Conservation (phyloP, 2,329 filamentous ascomycete genomes). For the Microdochium trichocladiopsis region DNA sequence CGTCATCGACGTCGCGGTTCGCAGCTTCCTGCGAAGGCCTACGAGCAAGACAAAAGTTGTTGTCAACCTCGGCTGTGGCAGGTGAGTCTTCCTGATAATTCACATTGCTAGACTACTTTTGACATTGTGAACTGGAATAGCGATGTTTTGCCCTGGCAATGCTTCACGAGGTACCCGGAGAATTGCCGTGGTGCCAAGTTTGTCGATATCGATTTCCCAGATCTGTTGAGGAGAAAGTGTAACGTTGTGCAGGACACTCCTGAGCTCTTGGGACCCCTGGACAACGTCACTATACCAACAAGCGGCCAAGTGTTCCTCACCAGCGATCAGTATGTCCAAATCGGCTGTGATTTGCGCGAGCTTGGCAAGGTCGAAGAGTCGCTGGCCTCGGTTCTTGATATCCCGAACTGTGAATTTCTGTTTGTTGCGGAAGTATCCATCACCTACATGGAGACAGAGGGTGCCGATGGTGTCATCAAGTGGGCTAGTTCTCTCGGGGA, state of each 20-base stretch:
- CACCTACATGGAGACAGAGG: constrained; percentile 75
- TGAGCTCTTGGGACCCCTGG: constrained; percentile 47
- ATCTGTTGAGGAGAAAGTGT: constrained; percentile 70
- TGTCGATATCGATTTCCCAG: constrained; percentile 80
- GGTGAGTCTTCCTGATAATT: constrained; percentile 49
- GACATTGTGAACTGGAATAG: constrained; percentile 33
- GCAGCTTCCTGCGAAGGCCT: constrained; percentile 57
- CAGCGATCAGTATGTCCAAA: constrained; percentile 66
- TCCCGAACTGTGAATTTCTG: constrained; percentile 56
- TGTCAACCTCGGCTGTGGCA: constrained; percentile 83
- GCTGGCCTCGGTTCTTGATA: constrained; percentile 50
- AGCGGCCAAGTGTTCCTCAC: constrained; percentile 27
- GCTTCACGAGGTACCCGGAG: constrained; percentile 58
- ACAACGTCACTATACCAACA: constrained; percentile 39
- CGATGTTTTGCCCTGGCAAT: constrained; percentile 82
- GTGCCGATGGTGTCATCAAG: constrained; percentile 65
- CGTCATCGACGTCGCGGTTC: constrained; percentile 69
- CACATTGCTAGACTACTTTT: background rate
- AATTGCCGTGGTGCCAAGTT: constrained; percentile 57
- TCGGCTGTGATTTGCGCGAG: constrained; percentile 76
- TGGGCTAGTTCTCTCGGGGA: constrained; percentile 70
- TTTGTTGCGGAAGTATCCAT: constrained; percentile 88
- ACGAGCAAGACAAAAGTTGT: constrained; percentile 60
- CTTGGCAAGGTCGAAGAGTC: constrained; percentile 51
- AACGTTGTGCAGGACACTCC: constrained; percentile 57